phyloP scores from a whole-genome alignment of 2,329 filamentous ascomycete species.

The Pleoardoris graminearum region DNA sequence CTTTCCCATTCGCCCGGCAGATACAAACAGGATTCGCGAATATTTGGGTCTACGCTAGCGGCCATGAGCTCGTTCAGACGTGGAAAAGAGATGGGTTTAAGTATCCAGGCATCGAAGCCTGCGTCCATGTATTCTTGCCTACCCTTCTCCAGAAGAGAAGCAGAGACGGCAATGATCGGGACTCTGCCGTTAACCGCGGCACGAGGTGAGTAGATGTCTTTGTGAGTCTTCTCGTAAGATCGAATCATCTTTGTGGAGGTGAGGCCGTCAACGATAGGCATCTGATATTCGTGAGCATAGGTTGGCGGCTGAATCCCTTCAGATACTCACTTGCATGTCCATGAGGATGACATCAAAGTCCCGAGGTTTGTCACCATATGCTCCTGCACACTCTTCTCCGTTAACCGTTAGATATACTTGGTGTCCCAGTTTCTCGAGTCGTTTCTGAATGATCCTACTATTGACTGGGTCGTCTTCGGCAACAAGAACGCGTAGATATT shows the following conservation, averaged over 20 bases:
- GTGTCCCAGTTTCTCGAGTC: constrained; percentile 77
- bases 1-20: constrained; percentile 74
- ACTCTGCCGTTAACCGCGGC: constrained; percentile 66
- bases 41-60: constrained; percentile 66
- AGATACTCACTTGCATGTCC: constrained; percentile 79
- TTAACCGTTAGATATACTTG: constrained; percentile 74
- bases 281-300: constrained; percentile 55
- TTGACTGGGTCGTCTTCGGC: constrained; percentile 91
- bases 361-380: constrained; percentile 65
- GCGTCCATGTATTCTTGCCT: constrained; percentile 70
- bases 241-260: constrained; percentile 83
- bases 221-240: constrained; percentile 64
- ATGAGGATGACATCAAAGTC: constrained; percentile 81
- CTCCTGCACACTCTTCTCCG: constrained; percentile 78
- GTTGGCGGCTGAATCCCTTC: background rate
- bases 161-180: constrained; percentile 85
- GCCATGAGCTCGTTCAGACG: constrained; percentile 69
- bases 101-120: constrained; percentile 88
- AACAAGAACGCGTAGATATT: constrained; percentile 68
- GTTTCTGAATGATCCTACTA: constrained; percentile 77
- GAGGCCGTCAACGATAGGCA: constrained; percentile 88
- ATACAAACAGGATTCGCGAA: constrained; percentile 68
- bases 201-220: constrained; percentile 60
- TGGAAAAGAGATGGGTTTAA: constrained; percentile 84
- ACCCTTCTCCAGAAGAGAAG: constrained; percentile 74